Conservation (phyloP, 148 eudicot species). For the Camellia japonica region DNA sequence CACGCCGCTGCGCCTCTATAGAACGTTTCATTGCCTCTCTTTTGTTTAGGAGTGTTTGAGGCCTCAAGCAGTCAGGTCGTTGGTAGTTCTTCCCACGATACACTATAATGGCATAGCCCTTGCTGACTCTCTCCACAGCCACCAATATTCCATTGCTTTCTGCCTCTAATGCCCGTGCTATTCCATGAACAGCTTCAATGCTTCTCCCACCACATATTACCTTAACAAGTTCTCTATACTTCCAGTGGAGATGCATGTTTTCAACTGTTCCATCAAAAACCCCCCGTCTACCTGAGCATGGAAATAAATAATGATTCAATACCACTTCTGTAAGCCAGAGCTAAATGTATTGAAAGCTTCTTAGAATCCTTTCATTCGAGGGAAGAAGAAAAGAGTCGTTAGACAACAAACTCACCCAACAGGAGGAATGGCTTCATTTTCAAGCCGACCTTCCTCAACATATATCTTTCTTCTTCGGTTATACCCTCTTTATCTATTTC, state of each 20-base stretch:
- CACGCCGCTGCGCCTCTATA: conserved; percentile 70
- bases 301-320: conserved; percentile 5
- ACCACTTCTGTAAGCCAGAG: conserved; percentile 3
- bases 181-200: conserved; percentile 60
- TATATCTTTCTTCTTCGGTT: conserved; percentile 90
- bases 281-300: conserved; percentile 83
- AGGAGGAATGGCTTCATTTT: conserved; percentile 90
- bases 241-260: conserved; percentile 99
- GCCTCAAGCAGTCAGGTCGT: conserved; percentile 82
- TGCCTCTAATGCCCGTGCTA: conserved; percentile 72
- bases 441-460: conserved; percentile 93
- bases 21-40: conserved; percentile 87
- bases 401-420: conserved; percentile 57
- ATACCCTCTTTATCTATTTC: conserved; percentile 84
- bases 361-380: not conserved
- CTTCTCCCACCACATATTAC: conserved; percentile 67
- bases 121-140: conserved; percentile 71
- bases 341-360: not conserved
- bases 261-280: conserved; percentile 98
- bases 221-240: conserved; percentile 96
- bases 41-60: conserved; percentile 74
- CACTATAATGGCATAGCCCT: conserved; percentile 81
- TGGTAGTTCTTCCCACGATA: conserved; percentile 94
- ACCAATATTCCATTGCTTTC: conserved; percentile 96
- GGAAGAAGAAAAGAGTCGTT: not conserved